A percentile compares a stretch with the other conserved stretches of the same genome.
These are phyloP conservation scores for Leptosphaerulina australis DNA, from an alignment of 2,329 filamentous ascomycete genomes.

Conservation along the genomic window DNA sequence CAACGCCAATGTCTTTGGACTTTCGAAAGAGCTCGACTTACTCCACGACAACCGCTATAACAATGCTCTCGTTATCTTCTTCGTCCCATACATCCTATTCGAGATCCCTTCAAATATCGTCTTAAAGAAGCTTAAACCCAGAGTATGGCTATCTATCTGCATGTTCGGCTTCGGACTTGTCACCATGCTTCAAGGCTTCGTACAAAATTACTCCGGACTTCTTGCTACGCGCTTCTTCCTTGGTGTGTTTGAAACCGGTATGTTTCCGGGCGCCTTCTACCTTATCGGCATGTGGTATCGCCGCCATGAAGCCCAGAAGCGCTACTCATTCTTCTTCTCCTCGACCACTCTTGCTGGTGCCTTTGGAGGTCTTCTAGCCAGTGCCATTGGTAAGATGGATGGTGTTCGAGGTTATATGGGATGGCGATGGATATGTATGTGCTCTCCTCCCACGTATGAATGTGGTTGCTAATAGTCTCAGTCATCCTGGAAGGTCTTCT, in stretches of 20 bases:
- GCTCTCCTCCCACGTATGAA: not conserved
- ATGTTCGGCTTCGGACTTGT: conserved; percentile 84
- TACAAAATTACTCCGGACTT: conserved; percentile 76
- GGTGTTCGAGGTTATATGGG: conserved; percentile 69
- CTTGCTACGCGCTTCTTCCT: conserved; percentile 82
- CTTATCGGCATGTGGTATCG: conserved; percentile 90
- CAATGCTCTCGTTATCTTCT: conserved; percentile 60
- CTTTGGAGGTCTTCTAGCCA: conserved; percentile 84
- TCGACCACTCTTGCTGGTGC: conserved; percentile 79
- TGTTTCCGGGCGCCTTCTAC: conserved; percentile 66
- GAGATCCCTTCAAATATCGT: conserved; percentile 61
- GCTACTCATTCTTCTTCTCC: conserved; percentile 93
- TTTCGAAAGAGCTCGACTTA: conserved; percentile 55
- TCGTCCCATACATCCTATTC: conserved; percentile 60
- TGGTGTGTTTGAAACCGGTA: conserved; percentile 62
- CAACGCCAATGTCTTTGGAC: conserved; percentile 60
- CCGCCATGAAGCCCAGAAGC: conserved; percentile 83
- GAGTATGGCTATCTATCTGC: conserved; percentile 70
- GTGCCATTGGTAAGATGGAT: conserved; percentile 89
- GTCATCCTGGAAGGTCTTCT: conserved; percentile 68
- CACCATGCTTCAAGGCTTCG: conserved; percentile 76
- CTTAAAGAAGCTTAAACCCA: conserved; percentile 59
- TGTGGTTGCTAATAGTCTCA: not conserved
- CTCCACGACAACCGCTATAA: conserved; percentile 55
- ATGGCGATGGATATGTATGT: conserved; percentile 74